Conservation (phyloP, 2,329 filamentous ascomycete genomes). For the Diaporthe humulicola region DNA sequence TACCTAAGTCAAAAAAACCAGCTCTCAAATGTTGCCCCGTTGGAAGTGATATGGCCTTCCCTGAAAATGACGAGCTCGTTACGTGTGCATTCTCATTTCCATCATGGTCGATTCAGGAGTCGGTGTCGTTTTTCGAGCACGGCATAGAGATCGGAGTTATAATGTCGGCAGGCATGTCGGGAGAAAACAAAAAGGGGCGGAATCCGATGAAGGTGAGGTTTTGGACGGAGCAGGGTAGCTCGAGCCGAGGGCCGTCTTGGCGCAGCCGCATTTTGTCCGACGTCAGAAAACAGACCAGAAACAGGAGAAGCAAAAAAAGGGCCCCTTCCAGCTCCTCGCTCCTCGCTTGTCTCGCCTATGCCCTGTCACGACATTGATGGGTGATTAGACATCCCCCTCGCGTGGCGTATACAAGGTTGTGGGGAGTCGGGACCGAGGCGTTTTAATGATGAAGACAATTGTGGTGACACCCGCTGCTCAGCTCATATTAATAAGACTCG, state of each 20-base stretch:
- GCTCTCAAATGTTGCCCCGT: background rate
- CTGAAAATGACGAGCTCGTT: background rate
- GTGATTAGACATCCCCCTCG: background rate
- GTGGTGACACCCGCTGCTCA: constrained; percentile 22
- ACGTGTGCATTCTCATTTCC: background rate
- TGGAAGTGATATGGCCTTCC: background rate
- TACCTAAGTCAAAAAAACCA: background rate
- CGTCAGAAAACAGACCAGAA: constrained; percentile 21
- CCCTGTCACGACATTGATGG: constrained; percentile 26
- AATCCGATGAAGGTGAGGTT: background rate
- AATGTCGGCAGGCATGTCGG: background rate
- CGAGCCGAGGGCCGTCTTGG: constrained; percentile 21
- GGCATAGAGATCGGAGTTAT: background rate
- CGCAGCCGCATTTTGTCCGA: constrained; percentile 17
- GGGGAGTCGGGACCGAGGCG: constrained; percentile 5
- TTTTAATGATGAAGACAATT: background rate
- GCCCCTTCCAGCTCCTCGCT: constrained; percentile 2
- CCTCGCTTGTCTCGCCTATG: constrained; percentile 4
- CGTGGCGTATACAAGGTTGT: constrained; percentile 18
- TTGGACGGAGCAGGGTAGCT: constrained; percentile 19
- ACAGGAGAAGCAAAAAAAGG: constrained; percentile 6
- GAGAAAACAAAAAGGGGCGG: background rate
- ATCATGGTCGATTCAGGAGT: background rate
- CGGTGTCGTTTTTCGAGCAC: background rate
- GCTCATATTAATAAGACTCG: background rate